Percentiles rank a stretch among this genome's conserved stretches.
phyloP scores from a whole-genome alignment of 495 filamentous ascomycete genomes.

The Trichoderma asperelloides region DNA sequence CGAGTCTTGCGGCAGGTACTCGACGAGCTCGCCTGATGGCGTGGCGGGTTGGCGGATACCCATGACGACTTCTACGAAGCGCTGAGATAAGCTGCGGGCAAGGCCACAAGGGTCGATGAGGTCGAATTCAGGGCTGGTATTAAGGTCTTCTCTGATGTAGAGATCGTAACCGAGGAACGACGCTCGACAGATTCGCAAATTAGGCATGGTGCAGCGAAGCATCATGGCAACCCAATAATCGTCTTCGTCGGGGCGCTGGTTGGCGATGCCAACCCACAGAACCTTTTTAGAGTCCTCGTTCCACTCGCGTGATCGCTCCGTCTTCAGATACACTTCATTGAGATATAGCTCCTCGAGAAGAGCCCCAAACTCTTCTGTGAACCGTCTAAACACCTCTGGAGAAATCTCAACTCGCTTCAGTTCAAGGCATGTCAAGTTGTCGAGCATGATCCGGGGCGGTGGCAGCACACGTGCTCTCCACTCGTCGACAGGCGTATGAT shows the following conservation, averaged over 20 bases:
- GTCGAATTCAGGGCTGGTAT: conserved; percentile 14
- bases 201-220: conserved; percentile 13
- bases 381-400: conserved; percentile 10
- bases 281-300: conserved; percentile 13
- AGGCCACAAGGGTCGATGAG: conserved; percentile 18
- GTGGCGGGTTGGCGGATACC: conserved; percentile 15
- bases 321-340: conserved; percentile 19
- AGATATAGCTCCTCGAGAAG: conserved; percentile 20
- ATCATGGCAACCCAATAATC: conserved; percentile 18
- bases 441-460: conserved; percentile 13
- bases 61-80: conserved; percentile 20
- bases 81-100: conserved; percentile 15
- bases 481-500: conserved; percentile 12
- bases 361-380: conserved; percentile 13
- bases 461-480: conserved; percentile 18
- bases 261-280: conserved; percentile 21
- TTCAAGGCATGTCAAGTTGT: conserved; percentile 18
- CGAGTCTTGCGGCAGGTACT: conserved; percentile 14
- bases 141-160: conserved; percentile 6
- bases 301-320: conserved; percentile 10
- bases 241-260: conserved; percentile 14
- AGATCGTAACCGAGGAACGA: conserved; percentile 18
- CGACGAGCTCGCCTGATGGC: conserved; percentile 11
- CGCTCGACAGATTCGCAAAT: conserved; percentile 19
- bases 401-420: conserved; percentile 19